Percentiles rank a stretch among this genome's conserved stretches.
These are phyloP conservation scores for Nannizziopsis barbatae DNA, from an alignment of 2,329 filamentous ascomycete species.

Conservation along the genomic window DNA sequence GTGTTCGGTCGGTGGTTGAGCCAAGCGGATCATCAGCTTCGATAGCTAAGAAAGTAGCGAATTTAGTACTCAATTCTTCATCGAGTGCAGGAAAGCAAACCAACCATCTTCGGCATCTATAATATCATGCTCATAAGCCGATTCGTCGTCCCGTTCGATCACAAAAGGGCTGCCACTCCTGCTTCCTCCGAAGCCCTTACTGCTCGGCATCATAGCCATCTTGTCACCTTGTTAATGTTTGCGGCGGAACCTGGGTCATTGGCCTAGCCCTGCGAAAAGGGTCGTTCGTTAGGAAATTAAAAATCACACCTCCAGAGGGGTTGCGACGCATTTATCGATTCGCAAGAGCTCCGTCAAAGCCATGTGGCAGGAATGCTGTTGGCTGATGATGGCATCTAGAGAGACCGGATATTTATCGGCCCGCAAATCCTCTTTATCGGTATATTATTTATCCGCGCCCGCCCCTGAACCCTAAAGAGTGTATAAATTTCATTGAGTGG, in stretches of 20 bases:
- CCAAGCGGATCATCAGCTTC: slow-evolving; percentile 83
- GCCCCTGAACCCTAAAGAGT: too few species aligned
- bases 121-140: slow-evolving; percentile 56
- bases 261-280: too few species aligned
- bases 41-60: slow-evolving; percentile 47
- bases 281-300: too few species aligned
- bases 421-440: too few species aligned
- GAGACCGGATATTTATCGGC: too few species aligned
- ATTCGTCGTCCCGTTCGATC: slow-evolving; percentile 51
- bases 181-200: slow-evolving; percentile 22
- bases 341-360: too few species aligned
- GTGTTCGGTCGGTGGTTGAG: slow-evolving; percentile 58
- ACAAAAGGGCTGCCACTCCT: slow-evolving; percentile 40
- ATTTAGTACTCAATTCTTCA: background rate
- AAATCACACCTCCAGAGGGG: too few species aligned
- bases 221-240: background rate
- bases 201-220: slow-evolving; percentile 26
- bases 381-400: too few species aligned
- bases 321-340: too few species aligned
- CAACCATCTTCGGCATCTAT: slow-evolving; percentile 65
- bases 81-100: background rate
- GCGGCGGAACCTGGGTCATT: background rate
- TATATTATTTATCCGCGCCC: too few species aligned
- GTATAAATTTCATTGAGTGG: too few species aligned
- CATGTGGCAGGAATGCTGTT: too few species aligned